Conservation (phyloP, 75 land plant genomes). For the Sequoiadendron giganteum region DNA sequence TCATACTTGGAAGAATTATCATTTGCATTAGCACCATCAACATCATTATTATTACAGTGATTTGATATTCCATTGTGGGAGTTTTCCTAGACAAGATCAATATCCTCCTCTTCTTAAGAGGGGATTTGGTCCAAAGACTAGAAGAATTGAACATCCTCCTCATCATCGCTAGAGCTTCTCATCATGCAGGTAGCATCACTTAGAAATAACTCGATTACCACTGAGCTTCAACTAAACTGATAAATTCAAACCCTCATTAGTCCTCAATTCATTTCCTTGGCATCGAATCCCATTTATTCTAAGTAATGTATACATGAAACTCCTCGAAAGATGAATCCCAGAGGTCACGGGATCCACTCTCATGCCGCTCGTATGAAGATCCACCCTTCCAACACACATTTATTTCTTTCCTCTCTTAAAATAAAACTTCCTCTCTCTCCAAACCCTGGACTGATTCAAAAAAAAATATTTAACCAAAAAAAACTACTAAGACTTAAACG, state of each 20-base stretch:
- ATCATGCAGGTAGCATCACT: slow-evolving; percentile 9
- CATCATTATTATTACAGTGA: slow-evolving; percentile 13
- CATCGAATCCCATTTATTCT: neutral
- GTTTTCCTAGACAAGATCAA: neutral
- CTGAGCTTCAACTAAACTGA: neutral
- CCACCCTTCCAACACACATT: neutral
- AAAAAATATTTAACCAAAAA: neutral
- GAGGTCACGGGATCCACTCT: neutral
- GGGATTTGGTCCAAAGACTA: slow-evolving; percentile 66
- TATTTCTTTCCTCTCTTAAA: neutral
- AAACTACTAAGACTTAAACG: too few relatives aligned
- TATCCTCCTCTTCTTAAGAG: slow-evolving; percentile 14
- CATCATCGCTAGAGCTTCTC: slow-evolving; percentile 17
- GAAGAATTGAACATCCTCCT: slow-evolving; percentile 58
- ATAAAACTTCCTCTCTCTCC: neutral
- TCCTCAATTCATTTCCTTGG: neutral
- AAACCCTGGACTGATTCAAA: slow-evolving; percentile 5
- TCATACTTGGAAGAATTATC: slow-evolving; percentile 42
- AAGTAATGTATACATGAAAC: neutral
- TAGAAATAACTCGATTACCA: neutral
- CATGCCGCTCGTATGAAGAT: neutral
- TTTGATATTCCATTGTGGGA: slow-evolving; percentile 9
- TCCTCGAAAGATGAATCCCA: neutral
- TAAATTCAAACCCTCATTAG: neutral
- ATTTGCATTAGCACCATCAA: neutral